A percentile compares a stretch with the other conserved stretches of the same genome.
These are phyloP conservation scores for Claviceps maximensis DNA, from an alignment of 2,329 filamentous ascomycete genomes.

Conservation along the genomic window DNA sequence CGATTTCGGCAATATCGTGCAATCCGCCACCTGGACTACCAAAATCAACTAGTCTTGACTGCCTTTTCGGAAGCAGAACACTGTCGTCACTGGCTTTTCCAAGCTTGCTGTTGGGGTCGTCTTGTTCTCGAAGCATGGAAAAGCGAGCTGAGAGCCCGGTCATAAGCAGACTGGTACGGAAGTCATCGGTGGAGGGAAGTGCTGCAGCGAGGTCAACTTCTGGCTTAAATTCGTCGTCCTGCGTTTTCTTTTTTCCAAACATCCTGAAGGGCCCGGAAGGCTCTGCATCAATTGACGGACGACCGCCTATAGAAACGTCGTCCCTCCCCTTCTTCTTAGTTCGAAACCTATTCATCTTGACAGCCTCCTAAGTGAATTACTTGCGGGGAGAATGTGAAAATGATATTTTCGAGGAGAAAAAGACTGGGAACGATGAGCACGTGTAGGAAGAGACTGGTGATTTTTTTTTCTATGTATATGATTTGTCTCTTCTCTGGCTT, in stretches of 20 bases:
- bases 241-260: constrained; percentile 43
- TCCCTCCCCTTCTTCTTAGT: constrained; percentile 59
- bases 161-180: constrained; percentile 92
- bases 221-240: constrained; percentile 43
- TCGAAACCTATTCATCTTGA: constrained; percentile 58
- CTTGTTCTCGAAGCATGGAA: constrained; percentile 91
- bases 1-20: constrained; percentile 80
- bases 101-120: constrained; percentile 76
- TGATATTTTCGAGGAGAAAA: background rate
- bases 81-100: constrained; percentile 95
- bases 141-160: constrained; percentile 88
- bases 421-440: background rate
- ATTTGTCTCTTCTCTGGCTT: background rate
- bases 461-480: background rate
- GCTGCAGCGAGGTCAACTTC: constrained; percentile 61
- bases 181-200: constrained; percentile 74
- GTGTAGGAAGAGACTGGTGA: background rate
- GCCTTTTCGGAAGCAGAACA: constrained; percentile 69
- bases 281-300: constrained; percentile 43
- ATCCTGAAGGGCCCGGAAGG: constrained; percentile 37
- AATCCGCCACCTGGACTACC: constrained; percentile 42
- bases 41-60: constrained; percentile 65
- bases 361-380: background rate
- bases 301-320: constrained; percentile 28
- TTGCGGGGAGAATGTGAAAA: background rate